Percentiles rank a stretch among this genome's conserved stretches.
phyloP scores from a whole-genome alignment of 345 rosid genomes.

The Microcos paniculata region DNA sequence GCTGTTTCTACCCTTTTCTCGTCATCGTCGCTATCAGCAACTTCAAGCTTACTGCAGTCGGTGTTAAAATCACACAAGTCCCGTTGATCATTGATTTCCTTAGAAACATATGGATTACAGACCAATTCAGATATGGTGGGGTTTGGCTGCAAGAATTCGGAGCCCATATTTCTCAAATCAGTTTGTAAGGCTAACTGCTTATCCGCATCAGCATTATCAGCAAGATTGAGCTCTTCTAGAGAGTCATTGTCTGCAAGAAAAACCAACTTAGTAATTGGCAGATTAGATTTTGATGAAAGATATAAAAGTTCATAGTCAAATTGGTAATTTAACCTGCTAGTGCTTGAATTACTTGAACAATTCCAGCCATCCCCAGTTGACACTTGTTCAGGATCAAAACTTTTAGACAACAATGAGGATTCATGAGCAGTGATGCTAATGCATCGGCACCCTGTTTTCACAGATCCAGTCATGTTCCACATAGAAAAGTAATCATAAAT shows the following conservation, averaged over 20 bases:
- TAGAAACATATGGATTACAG: slow-evolving; percentile 12
- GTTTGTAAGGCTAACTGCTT: slow-evolving; percentile 22
- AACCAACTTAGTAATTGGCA: slow-evolving; percentile 6
- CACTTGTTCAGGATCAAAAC: slow-evolving; percentile 66
- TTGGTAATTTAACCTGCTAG: slow-evolving; percentile 51
- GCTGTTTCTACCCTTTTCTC: slow-evolving; percentile 28
- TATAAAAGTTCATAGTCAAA: neutral
- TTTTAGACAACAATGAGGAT: slow-evolving; percentile 62
- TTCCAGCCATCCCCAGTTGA: slow-evolving; percentile 65
- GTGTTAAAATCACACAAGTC: slow-evolving; percentile 35
- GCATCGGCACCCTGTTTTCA: slow-evolving; percentile 64
- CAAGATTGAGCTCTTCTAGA: slow-evolving; percentile 77
- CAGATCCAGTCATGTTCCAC: slow-evolving; percentile 16
- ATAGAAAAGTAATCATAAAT: neutral
- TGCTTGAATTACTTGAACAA: slow-evolving; percentile 68
- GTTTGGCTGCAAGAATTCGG: slow-evolving; percentile 25
- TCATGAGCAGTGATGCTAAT: slow-evolving; percentile 54
- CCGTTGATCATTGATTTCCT: slow-evolving; percentile 23
- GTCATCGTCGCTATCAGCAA: slow-evolving; percentile 89
- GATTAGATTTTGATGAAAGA: neutral
- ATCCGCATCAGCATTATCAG: slow-evolving; percentile 44
- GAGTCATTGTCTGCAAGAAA: slow-evolving; percentile 52
- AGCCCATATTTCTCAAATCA: slow-evolving; percentile 19
- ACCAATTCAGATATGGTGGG: slow-evolving; percentile 25
- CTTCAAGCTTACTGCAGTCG: slow-evolving; percentile 53